Base-by-base conservation (phyloP, 192 early-diverging fungal species). In the Funneliformis geosporum region DNA sequence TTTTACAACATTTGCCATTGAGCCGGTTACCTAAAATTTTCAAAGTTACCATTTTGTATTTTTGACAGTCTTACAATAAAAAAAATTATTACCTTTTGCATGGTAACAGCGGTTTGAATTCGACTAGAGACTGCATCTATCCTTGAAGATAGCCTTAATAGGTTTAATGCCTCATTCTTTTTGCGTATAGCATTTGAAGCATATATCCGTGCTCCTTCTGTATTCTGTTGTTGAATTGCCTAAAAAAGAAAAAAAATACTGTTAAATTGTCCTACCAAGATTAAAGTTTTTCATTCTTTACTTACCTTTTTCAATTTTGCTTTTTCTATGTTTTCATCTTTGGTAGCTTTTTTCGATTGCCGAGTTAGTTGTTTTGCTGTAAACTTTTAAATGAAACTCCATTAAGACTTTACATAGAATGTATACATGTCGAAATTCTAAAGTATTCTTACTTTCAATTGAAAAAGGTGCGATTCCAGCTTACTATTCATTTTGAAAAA, bases 101-200 rank as follows among this genome's bases (percentile, higher is more conserved):
- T 99, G 2, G 93, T 95, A 44, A 96, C 93, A 0, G 97, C 96
- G 18, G 95, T 98, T 80, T 98, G 96, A 18, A 98, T 95, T 67
- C 95, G 87, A 73, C 91, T 90, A 21, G 96, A 93, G 23, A 96
- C 95, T 43, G 93, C 98, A 80, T 98, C 97, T 68, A 99, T 94
- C 61, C 97, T 91, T 69, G 95, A 96, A 28, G 94, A 87, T 71
- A 99, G 89, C 69, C 93, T 88, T 42, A 97, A 84, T 59, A 98
- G 83, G 83, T 99, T 97, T 44, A 98, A 86, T 4, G 91, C 77
- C 83, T 98, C 97, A 82, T 95, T 98, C 89, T 97, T 96, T 84
- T 99, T 99, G 80, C 98, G 90, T 78, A 99, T 99, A 21, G 95
- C 96, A 80, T 98, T 97, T 39, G 95, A 90, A 12, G 95, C 96